Base-by-base conservation (phyloP, 768 basidiomycete species). In the Tulasnella sp. region DNA sequence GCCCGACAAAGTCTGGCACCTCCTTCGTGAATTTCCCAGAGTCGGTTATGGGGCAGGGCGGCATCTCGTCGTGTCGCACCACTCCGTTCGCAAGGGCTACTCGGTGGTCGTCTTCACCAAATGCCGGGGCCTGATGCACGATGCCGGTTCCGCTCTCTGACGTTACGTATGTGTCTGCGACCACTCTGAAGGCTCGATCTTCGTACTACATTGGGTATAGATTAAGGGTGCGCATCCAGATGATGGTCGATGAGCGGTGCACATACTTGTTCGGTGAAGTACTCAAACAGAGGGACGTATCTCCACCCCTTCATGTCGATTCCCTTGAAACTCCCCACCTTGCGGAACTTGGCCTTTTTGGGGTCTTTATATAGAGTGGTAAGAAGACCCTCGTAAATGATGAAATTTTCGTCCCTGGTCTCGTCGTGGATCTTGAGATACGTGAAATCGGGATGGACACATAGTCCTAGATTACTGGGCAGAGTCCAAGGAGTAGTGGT, bases 401-500 rank as follows among this genome's bases (percentile, higher is more conserved):
- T 97, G 85, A 94, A 99, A 84, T 96, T 97, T 80, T 92, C 89
- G 84, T 95, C 90, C 76, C 91, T 91, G 81, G 95, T 93, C 82
- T 93, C 89, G 84, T 99, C 98, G 86, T 96, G 92, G 83, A 99
- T 97, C 86, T 99, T 99, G 90, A 99, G 89, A 86, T 99, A 99
- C 42, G 91, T 96, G 85, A 93, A 96, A 82, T 97, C 95, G 28
- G 98, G 98, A 86, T 99, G 95, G 9, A 98, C 97, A 83, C 98
- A 99, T 75, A 99, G 90, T 0, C 91, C 96, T 42, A 99, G 89
- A 86, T 99, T 99, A 72, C 96, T 96, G 1, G 97, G 98, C 6
- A 99, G 88, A 0, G 98, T 99, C 96, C 97, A 99, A 0, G 98
- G 98, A 0, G 98, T 99, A 24, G 98, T 99, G 24, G 98, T 99